Evolutionary conservation across 1,284 basidiomycete genomes (phyloP), one percentile per base, ranked within the genome.

Genomic region (Inonotus hispidus): DNA sequence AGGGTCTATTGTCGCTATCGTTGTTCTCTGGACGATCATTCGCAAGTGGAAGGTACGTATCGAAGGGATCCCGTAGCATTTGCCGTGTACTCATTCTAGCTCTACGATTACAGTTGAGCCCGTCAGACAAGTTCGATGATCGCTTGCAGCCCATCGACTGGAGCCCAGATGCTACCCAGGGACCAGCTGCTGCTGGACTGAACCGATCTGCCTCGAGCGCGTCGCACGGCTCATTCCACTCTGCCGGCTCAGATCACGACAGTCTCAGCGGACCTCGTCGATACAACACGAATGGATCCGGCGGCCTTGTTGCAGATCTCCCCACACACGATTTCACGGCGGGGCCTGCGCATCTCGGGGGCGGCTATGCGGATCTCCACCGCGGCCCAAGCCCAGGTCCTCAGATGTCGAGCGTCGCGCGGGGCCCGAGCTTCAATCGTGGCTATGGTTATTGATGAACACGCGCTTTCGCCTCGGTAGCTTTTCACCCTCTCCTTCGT

Each of bases 261-360:
- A 75, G 72, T 56, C 75, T 76, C 63, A 65, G 68, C 61, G 68
- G 68, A 19, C 69, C 69, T 16, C 68, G 69, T 37, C 54, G 50
- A 7, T 63, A 64, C 46, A 68, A 68, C 67, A 68, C 69, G 54
- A 60, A 63, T 53, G 70, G 69, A 32, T 72, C 70, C 59, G 71
- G 71, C 54, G 63, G 66, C 53, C 66, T 70, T 23, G 19, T 65
- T 37, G 71, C 79, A 56, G 72, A 72, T 65, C 77, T 88, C 61
- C 85, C 84, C 39, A 79, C 88, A 43, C 92, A 93, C 72, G 92
- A 93, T 74, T 93, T 93, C 74, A 92, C 90, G 32, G 82, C 90
- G 53, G 87, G 85, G 21, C 66, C 83, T 41, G 65, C 75, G 16
- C 70, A 75, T 53, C 77, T 85, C 53, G 82, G 84, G 10, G 88